Percentiles rank a stretch among this genome's conserved stretches.
Evolutionary conservation across 306 rosid genomes (phyloP).

Genomic region (Myrica gale): DNA sequence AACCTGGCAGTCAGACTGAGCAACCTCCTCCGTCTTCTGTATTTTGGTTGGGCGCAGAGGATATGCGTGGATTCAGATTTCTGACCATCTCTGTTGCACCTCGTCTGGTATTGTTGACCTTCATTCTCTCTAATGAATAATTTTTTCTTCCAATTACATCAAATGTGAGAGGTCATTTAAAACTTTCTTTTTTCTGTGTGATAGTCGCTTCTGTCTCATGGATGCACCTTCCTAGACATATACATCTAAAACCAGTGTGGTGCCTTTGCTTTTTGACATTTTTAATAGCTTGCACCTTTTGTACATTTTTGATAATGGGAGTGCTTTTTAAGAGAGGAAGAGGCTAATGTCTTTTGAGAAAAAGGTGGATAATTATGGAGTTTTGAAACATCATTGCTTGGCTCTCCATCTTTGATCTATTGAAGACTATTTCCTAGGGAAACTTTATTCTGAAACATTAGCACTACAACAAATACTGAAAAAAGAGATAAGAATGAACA

Average conservation of each 20-base stretch:
- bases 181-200: conserved; percentile 4
- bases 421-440: no score
- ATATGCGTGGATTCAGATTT: conserved; percentile 87
- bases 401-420: not conserved
- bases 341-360: conserved; percentile 15
- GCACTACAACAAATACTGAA: no score
- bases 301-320: conserved; percentile 13
- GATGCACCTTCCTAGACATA: conserved; percentile 2
- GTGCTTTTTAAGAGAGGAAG: conserved; percentile 16
- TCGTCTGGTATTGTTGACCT: conserved; percentile 73
- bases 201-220: not conserved
- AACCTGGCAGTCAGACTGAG: conserved; percentile 98
- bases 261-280: conserved; percentile 4
- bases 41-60: conserved; percentile 77
- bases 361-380: conserved; percentile 4
- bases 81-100: conserved; percentile 98
- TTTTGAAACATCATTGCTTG: not conserved
- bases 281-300: conserved; percentile 2
- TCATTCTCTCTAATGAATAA: conserved; percentile 17
- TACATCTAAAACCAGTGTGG: not conserved
- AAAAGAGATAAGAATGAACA: no score
- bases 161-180: conserved; percentile 11
- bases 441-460: no score
- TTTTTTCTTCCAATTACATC: conserved; percentile 24
- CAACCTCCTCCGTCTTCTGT: conserved; percentile 95